Base-by-base conservation (phyloP, 2,329 filamentous ascomycete species). In the Stemphylium vesicarium region DNA sequence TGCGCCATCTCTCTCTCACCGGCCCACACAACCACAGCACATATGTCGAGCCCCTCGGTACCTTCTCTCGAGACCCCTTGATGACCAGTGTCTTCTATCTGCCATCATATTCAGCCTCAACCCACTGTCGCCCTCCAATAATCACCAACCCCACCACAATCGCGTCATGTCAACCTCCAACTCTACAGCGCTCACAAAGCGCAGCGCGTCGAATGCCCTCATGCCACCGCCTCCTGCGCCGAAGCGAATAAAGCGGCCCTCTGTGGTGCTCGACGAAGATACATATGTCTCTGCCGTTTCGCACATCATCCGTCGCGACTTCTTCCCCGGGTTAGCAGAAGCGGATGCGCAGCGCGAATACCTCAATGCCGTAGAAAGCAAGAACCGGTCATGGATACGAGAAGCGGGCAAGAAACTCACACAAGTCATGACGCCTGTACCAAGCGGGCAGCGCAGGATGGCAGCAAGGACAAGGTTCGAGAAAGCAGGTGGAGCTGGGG, bases 251-350 rank as follows among this genome's bases (percentile, higher is more conserved):
- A 97, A 97, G 77, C 85, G 95, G 47, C 95, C 95, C 0, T 87
- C 88, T 59, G 90, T 89, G 59, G 87, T 97, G 24, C 85, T 99
- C 24, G 92, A 96, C 74, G 95, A 99, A 81, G 94, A 99, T 65
- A 87, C 89, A 48, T 99, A 99, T 76, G 95, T 92, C 2, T 87
- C 92, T 53, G 90, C 91, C 1, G 82, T 99, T 24, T 96, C 93
- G 0, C 89, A 95, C 65, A 98, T 99, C 71, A 96, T 99, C 60
- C 91, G 92, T 9, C 88, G 95, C 62, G 95, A 99, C 80, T 99
- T 96, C 80, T 99, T 98, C 69, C 95, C 95, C 0, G 95, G 94
- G 0, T 82, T 99, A 0, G 80, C 93, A 4, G 92, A 98, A 73
- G 88, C 88, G 12, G 88, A 96, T 66, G 89, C 88, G 0, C 92